A percentile compares a stretch with the other conserved stretches of the same genome.
Evolutionary conservation across 495 filamentous ascomycete species (phyloP).

Genomic region (Cryomyces minteri): DNA sequence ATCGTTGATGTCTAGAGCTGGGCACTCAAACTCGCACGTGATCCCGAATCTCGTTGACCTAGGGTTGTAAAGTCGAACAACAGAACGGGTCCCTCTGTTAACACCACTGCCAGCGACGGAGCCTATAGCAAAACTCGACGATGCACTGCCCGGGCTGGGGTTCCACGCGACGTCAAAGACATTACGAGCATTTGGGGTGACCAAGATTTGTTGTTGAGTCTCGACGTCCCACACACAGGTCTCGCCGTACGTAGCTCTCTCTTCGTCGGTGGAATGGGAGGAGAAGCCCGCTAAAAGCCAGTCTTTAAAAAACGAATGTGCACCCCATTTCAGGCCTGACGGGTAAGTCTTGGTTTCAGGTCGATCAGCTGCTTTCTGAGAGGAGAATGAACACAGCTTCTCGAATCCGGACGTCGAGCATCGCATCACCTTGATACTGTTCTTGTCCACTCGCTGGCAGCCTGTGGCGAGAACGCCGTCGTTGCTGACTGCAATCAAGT

Average conservation of each 20-base stretch:
- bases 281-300: conserved; percentile 64
- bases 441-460: conserved; percentile 22
- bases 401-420: not conserved
- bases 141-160: conserved; percentile 33
- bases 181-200: conserved; percentile 39
- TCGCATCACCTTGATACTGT: conserved; percentile 9
- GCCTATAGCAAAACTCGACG: conserved; percentile 37
- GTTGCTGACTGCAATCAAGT: conserved; percentile 39
- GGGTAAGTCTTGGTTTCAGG: conserved; percentile 41
- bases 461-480: conserved; percentile 32
- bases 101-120: conserved; percentile 15
- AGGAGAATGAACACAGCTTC: conserved; percentile 3
- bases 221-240: conserved; percentile 52
- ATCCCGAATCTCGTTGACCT: conserved; percentile 18
- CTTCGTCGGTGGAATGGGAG: conserved; percentile 30
- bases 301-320: conserved; percentile 26
- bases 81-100: conserved; percentile 25
- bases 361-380: conserved; percentile 13
- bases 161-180: conserved; percentile 74
- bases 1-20: conserved; percentile 76
- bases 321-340: conserved; percentile 58
- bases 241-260: conserved; percentile 42
- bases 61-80: conserved; percentile 34
- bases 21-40: conserved; percentile 41
- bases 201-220: conserved; percentile 24